Conservation (phyloP, 495 filamentous ascomycete genomes). For the Lasiosphaeria miniovina region DNA sequence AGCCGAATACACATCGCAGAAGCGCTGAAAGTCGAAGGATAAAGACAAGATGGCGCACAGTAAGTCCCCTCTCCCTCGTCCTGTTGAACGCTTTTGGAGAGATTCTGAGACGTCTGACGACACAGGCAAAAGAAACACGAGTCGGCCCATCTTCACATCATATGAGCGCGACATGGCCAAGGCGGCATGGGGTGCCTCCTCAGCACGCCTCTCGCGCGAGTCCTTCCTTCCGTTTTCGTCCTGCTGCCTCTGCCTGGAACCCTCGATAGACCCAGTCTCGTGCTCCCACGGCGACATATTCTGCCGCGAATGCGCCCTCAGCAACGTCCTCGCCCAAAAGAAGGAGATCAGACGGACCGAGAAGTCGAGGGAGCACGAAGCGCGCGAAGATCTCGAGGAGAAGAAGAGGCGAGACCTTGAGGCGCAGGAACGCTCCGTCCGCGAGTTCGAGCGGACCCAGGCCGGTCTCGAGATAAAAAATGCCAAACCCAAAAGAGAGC, state of each 20-base stretch:
- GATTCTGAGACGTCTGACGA: conserved; percentile 16
- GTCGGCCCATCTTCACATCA: conserved; percentile 91
- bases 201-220: conserved; percentile 85
- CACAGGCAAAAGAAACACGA: conserved; percentile 88
- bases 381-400: conserved; percentile 54
- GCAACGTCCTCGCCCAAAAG: conserved; percentile 83
- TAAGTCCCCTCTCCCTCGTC: conserved; percentile 30
- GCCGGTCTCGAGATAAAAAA: conserved; percentile 64
- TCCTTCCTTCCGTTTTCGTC: conserved; percentile 91
- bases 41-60: conserved; percentile 52
- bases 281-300: conserved; percentile 84
- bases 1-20: too few relatives aligned
- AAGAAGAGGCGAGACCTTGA: conserved; percentile 54
- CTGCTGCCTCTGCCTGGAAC: conserved; percentile 84
- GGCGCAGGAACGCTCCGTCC: conserved; percentile 53
- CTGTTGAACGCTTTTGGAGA: too few relatives aligned
- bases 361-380: conserved; percentile 58
- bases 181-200: conserved; percentile 73
- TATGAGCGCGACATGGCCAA: conserved; percentile 83
- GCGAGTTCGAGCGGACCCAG: conserved; percentile 64
- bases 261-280: conserved; percentile 75
- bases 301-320: conserved; percentile 91
- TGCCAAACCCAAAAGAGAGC: conserved; percentile 27
- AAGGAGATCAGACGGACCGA: conserved; percentile 89
- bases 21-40: neutral